Conservation (phyloP, 2,329 filamentous ascomycete species). For the Colletotrichum sp. region DNA sequence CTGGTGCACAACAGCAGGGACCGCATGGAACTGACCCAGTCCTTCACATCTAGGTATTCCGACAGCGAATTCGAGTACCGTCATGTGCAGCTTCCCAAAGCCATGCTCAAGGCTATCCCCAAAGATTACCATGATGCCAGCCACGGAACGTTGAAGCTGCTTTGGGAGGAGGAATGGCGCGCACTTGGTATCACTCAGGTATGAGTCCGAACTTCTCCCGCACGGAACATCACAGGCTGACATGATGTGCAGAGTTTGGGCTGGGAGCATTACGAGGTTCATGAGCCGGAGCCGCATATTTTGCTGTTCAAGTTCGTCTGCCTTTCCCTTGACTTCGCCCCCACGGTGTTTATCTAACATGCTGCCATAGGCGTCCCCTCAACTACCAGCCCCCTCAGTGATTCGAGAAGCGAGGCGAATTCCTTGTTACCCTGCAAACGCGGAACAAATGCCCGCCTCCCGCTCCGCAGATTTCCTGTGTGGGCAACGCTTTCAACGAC, state of each 20-base stretch:
- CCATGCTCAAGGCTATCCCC: slow-evolving; percentile 97
- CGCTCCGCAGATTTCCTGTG: slow-evolving; percentile 4
- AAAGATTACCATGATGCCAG: slow-evolving; percentile 90
- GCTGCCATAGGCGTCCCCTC: slow-evolving; percentile 70
- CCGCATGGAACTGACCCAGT: background rate
- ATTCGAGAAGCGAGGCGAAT: slow-evolving; percentile 23
- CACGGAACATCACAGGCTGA: background rate
- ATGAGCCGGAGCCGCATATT: slow-evolving; percentile 98
- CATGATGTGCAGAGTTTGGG: slow-evolving; percentile 76
- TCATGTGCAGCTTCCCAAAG: slow-evolving; percentile 95
- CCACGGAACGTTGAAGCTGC: slow-evolving; percentile 91
- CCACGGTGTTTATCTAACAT: background rate
- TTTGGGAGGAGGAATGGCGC: slow-evolving; percentile 99
- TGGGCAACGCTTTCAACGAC: slow-evolving; percentile 16
- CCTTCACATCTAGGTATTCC: slow-evolving; percentile 71
- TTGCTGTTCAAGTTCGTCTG: slow-evolving; percentile 91
- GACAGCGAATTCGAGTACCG: slow-evolving; percentile 95
- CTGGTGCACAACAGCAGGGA: background rate
- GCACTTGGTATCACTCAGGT: slow-evolving; percentile 97
- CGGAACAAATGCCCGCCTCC: slow-evolving; percentile 8
- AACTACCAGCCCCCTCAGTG: slow-evolving; percentile 79
- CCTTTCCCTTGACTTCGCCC: background rate
- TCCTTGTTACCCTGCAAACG: slow-evolving; percentile 11
- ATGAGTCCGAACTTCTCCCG: slow-evolving; percentile 30
- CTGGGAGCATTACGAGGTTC: slow-evolving; percentile 99